Evolutionary conservation across 306 rosid species (phyloP), one percentile per base, ranked within the genome.

Genomic region (Betula pendula): DNA sequence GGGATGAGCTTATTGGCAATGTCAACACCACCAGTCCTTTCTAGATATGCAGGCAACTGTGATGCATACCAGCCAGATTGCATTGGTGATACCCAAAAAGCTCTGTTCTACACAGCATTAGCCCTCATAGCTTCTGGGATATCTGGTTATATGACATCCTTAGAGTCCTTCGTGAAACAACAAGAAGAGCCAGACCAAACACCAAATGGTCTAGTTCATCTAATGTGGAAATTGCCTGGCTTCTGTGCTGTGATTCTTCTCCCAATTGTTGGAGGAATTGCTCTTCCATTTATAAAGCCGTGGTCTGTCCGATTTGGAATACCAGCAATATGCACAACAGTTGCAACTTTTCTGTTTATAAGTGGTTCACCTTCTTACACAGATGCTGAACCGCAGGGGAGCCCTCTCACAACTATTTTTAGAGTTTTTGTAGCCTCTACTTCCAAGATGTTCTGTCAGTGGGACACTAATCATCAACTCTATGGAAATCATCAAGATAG

Each of bases 341-440:
- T 74, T 6, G 76, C 81, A 51, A 71, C 81, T 1, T 10, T 75
- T 56, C 17, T 81, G 29, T 81, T 81, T 73, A 45, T 74, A 29
- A 84, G 65, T 50, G 72, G 85, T 31, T 52, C 11, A 11, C 17
- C 25, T 22, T 51, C 70, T 1, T 77, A 78, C 38, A 43, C 2
- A 0, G 2, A 55, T 15, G 51, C 16, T 43, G 29, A 0, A 50
- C 82, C 80, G 14, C 59, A 27, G 29, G 85, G 75, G 49, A 77
- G 80, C 35, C 77, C 82, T 60, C 20, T 84, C 10, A 73, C 80
- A 4, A 73, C 62, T 48, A 2, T 84, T 24, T 51, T 51, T 45
- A 73, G 84, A 25, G 84, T 75, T 10, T 25, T 81, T 8, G 76
- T 81, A 0, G 81, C 84, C 31, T 78, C 81, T n/a, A 38, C 45